Evolutionary conservation across 345 rosid species (phyloP).

Genomic region (Hibiscus trionum): DNA sequence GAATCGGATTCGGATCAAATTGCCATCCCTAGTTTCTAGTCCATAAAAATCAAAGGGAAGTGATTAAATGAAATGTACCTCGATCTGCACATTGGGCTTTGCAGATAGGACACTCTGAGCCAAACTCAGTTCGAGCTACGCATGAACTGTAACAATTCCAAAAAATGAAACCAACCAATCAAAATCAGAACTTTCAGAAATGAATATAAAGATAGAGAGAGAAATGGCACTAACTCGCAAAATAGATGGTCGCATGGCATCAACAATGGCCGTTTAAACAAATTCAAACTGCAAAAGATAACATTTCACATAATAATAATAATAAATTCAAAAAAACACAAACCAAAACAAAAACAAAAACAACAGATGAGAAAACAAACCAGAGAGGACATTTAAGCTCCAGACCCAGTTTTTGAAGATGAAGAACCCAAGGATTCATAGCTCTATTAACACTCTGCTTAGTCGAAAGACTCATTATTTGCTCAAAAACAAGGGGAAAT

Average conservation of each 20-base stretch:
- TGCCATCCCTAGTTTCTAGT: too few relatives aligned
- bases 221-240: constrained; percentile 47
- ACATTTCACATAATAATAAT: background rate
- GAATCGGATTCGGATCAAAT: too few relatives aligned
- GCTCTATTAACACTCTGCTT: constrained; percentile 14
- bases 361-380: constrained; percentile 21
- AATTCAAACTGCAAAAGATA: constrained; percentile 41
- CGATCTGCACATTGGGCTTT: constrained; percentile 24
- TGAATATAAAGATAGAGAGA: background rate
- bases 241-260: constrained; percentile 80
- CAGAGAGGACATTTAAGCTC: constrained; percentile 91
- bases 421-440: constrained; percentile 68
- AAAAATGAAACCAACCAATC: background rate
- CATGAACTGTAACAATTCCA: constrained; percentile 43
- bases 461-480: constrained; percentile 32
- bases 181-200: background rate
- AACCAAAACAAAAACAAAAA: background rate
- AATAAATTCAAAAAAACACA: background rate
- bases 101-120: constrained; percentile 48
- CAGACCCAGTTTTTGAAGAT: constrained; percentile 69
- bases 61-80: constrained; percentile 22
- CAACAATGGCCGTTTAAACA: constrained; percentile 50
- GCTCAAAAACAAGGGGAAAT: background rate
- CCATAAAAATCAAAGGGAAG: background rate
- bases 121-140: constrained; percentile 27